Conservation (phyloP, 176 grass and related monocot genomes). For the Phoenix roebelenii region DNA sequence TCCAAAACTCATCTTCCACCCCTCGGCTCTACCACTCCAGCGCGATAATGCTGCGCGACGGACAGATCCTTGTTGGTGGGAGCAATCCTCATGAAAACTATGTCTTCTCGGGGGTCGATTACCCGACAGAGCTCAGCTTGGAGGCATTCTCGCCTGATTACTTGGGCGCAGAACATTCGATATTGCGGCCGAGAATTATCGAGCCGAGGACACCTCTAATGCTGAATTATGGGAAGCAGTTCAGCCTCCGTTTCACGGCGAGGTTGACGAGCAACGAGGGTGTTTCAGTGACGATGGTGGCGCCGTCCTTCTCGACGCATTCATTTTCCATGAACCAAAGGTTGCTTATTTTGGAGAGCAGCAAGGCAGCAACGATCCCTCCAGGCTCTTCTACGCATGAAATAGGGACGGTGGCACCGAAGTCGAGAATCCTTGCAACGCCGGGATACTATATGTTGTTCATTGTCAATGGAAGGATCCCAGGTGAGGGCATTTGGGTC, state of each 20-base stretch:
- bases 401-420: not conserved
- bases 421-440: not conserved
- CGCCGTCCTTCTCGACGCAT: conserved; percentile 75
- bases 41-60: not conserved
- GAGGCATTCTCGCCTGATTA: conserved; percentile 1
- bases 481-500: not conserved
- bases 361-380: not conserved
- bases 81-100: not conserved
- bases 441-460: conserved; percentile 1
- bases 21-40: not conserved
- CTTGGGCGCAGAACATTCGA: conserved; percentile 19
- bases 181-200: conserved; percentile 35
- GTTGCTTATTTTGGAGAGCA: conserved; percentile 38
- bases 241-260: conserved; percentile 38
- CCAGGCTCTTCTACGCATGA: not conserved
- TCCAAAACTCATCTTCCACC: not conserved
- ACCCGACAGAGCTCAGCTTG: not conserved
- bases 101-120: not conserved
- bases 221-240: conserved; percentile 23
- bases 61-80: not conserved
- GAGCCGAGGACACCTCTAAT: conserved; percentile 7
- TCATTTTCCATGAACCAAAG: conserved; percentile 80
- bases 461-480: not conserved
- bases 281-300: conserved; percentile 46
- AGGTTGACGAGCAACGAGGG: not conserved